phyloP scores from a whole-genome alignment of 257 asterid genomes.

The Solanum boliviense region DNA sequence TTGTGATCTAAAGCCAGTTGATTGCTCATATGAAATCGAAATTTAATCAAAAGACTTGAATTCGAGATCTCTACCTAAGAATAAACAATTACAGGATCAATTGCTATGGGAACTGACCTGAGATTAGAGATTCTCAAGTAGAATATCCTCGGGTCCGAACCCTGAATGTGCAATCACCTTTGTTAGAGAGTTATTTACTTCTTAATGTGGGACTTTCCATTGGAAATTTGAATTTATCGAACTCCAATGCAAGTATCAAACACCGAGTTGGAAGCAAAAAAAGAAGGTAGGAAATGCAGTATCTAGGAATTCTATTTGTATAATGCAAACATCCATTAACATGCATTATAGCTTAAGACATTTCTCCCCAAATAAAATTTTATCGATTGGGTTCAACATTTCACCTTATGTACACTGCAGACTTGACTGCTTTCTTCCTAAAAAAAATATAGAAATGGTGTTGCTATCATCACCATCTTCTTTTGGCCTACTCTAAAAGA shows the following conservation, averaged over 20 bases:
- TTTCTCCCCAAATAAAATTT: not conserved
- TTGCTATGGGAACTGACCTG: not conserved
- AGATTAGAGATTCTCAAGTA: not conserved
- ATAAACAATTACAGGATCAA: too few species aligned
- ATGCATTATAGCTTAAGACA: not conserved
- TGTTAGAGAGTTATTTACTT: not conserved
- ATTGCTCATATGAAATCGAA: not conserved
- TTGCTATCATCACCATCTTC: not conserved
- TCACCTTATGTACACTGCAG: not conserved
- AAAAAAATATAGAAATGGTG: not conserved
- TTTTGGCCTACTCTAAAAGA: not conserved
- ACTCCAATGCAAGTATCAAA: not conserved
- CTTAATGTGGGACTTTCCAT: not conserved
- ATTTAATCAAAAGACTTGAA: not conserved
- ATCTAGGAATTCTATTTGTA: not conserved
- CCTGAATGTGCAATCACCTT: not conserved
- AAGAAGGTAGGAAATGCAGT: not conserved
- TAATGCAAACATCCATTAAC: not conserved
- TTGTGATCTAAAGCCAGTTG: not conserved
- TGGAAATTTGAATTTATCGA: not conserved
- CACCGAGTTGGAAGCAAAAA: not conserved
- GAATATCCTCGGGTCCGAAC: not conserved
- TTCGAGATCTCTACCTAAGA: not conserved
- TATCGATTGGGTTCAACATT: not conserved
- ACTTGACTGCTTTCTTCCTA: not conserved